Conservation (phyloP, 768 basidiomycete species). For the Nidula microcarpa region DNA sequence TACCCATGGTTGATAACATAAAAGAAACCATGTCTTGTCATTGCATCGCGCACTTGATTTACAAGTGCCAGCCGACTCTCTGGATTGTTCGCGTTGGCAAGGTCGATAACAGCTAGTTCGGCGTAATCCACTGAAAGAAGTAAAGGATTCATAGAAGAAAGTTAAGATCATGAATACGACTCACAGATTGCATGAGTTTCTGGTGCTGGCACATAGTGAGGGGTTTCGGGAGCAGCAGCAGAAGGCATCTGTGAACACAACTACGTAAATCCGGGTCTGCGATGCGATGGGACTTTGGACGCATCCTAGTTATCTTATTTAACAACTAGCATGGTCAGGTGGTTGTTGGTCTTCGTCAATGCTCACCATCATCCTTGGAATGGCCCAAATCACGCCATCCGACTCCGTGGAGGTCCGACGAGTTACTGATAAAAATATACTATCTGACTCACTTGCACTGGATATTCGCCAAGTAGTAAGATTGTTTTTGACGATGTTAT, state of each 20-base stretch:
- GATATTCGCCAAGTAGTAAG: neutral
- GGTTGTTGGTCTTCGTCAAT: neutral
- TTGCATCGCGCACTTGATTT: constrained; percentile 34
- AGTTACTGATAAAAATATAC: neutral
- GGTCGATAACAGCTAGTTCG: constrained; percentile 45
- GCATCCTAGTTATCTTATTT: neutral
- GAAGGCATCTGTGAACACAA: neutral
- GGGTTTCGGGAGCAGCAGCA: neutral
- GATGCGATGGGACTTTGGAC: neutral
- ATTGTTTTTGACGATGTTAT: too few species aligned
- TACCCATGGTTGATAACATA: constrained; percentile 49
- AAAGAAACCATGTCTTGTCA: constrained; percentile 39
- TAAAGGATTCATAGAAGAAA: neutral
- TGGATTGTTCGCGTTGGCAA: constrained; percentile 31
- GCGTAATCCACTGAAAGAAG: constrained; percentile 25
- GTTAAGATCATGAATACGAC: neutral
- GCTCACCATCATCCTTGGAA: neutral
- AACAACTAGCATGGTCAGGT: neutral
- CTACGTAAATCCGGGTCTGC: neutral
- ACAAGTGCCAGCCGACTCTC: constrained; percentile 33
- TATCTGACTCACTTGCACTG: neutral
- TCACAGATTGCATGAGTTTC: neutral
- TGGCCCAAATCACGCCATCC: neutral
- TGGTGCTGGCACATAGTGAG: neutral
- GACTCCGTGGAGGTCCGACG: neutral